A percentile compares a stretch with the other conserved stretches of the same genome.
Evolutionary conservation across 1,284 basidiomycete genomes (phyloP).

Genomic region (Puccinia hordei): DNA sequence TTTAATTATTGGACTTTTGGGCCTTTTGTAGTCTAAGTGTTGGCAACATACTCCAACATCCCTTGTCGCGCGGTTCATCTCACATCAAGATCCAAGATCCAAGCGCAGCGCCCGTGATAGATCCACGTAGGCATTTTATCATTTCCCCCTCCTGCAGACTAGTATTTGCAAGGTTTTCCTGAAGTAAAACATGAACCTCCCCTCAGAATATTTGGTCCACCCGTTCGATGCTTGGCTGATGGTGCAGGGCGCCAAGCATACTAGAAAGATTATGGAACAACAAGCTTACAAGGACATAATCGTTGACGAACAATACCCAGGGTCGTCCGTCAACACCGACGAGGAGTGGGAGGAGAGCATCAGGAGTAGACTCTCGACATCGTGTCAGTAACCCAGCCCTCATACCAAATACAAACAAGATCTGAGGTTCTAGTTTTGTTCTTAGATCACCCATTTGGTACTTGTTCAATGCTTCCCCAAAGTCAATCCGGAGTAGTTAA

Average conservation of each 20-base stretch:
- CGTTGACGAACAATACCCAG: constrained; percentile 25
- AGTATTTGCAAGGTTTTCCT: too few species aligned
- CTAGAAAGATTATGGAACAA: constrained; percentile 30
- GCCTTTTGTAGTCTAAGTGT: constrained; percentile 11
- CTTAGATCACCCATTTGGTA: constrained; percentile 59
- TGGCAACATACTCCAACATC: constrained; percentile 25
- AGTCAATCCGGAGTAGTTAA: constrained; percentile 62
- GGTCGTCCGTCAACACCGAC: constrained; percentile 19
- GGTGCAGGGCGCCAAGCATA: constrained; percentile 21
- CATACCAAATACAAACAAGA: too few species aligned
- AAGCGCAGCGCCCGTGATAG: constrained; percentile 4
- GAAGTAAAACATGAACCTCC: background rate
- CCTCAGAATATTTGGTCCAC: constrained; percentile 24
- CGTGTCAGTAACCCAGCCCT: constrained; percentile 13
- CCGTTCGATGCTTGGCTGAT: constrained; percentile 47
- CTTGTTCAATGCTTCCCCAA: constrained; percentile 61
- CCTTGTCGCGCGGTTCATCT: constrained; percentile 40
- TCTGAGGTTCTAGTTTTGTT: too few species aligned
- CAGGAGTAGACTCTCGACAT: constrained; percentile 12
- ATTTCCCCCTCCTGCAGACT: background rate
- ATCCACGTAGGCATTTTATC: constrained; percentile 30
- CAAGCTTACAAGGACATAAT: background rate
- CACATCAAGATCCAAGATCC: constrained; percentile 32
- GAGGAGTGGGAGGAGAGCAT: constrained; percentile 26
- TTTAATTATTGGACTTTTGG: too few species aligned